Evolutionary conservation across 2,329 filamentous ascomycete species (phyloP).

Genomic region (Botrytis porri): DNA sequence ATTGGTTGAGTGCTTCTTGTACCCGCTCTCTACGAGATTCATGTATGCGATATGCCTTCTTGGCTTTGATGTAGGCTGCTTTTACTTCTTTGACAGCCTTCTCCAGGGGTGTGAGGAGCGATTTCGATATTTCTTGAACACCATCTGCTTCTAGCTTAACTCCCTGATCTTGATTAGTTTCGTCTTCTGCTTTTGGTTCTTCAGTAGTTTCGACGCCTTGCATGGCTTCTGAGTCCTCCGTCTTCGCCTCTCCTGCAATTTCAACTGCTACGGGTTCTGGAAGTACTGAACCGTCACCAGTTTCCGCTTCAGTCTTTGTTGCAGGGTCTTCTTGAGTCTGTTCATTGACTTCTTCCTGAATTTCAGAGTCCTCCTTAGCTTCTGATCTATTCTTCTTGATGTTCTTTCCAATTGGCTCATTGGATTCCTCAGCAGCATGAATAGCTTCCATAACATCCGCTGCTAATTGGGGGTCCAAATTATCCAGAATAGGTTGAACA

Average conservation of each 20-base stretch:
- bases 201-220: not conserved
- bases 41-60: constrained; percentile 80
- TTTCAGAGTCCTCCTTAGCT: not conserved
- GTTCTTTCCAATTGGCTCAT: constrained; percentile 19
- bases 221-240: not conserved
- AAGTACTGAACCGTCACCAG: not conserved
- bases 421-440: constrained; percentile 42
- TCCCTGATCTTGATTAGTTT: not conserved
- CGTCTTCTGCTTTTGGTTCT: not conserved
- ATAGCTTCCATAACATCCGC: constrained; percentile 62
- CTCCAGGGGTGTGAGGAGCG: constrained; percentile 50
- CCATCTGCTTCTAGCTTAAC: constrained; percentile 13
- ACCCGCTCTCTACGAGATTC: constrained; percentile 68
- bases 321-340: constrained; percentile 14
- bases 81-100: constrained; percentile 72
- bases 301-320: not conserved
- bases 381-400: constrained; percentile 14
- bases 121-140: constrained; percentile 21
- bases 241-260: not conserved
- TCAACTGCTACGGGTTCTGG: not conserved
- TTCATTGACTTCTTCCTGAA: not conserved
- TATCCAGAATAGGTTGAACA: constrained; percentile 67
- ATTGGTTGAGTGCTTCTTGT: constrained; percentile 70
- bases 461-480: constrained; percentile 61
- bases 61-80: constrained; percentile 75